phyloP scores from a whole-genome alignment of 2,329 filamentous ascomycete genomes.

The Colletotrichum simmondsii region DNA sequence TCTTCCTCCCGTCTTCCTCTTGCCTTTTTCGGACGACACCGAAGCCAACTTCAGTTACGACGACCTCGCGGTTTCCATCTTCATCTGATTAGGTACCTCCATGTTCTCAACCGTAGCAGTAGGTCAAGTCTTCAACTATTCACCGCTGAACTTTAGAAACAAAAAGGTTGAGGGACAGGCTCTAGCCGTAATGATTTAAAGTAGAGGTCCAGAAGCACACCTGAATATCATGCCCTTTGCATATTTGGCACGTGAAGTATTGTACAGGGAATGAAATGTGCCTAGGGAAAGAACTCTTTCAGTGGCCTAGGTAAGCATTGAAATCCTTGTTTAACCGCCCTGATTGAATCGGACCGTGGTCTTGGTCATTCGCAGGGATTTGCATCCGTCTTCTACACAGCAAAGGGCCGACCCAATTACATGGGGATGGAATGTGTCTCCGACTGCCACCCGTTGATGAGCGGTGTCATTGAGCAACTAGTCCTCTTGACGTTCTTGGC shows the following conservation, averaged over 20 bases:
- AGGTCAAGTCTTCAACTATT: no score
- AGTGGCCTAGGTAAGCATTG: no score
- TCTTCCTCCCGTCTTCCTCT: background rate
- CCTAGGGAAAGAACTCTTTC: no score
- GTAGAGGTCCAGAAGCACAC: background rate
- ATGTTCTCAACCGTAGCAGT: no score
- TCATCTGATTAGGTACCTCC: background rate
- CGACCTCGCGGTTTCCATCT: background rate
- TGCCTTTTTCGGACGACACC: conserved; percentile 16
- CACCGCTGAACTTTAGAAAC: background rate
- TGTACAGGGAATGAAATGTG: no score
- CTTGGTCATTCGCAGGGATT: background rate
- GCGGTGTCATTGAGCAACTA: background rate
- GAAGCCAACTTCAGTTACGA: background rate
- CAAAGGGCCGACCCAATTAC: background rate
- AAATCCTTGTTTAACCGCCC: background rate
- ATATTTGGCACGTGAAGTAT: no score
- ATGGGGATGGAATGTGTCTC: background rate
- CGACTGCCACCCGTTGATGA: background rate
- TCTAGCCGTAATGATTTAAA: background rate
- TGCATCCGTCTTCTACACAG: background rate
- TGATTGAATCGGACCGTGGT: background rate
- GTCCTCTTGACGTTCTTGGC: background rate
- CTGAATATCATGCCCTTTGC: no score
- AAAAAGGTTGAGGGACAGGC: background rate